phyloP scores from a whole-genome alignment of 352 stramenopile genomes.

The Phytophthora fragariae region DNA sequence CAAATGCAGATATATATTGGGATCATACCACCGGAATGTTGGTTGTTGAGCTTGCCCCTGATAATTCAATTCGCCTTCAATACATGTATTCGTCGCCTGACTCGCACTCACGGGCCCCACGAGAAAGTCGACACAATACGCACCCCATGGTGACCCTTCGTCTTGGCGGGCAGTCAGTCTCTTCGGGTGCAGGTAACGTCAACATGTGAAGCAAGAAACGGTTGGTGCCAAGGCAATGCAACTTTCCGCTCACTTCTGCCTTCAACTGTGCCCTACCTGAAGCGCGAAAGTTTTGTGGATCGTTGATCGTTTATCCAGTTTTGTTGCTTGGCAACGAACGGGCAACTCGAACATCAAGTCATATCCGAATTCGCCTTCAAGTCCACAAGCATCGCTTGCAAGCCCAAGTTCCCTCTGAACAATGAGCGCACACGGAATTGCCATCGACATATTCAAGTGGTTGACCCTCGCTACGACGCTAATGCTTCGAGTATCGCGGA shows the following conservation, averaged over 20 bases:
- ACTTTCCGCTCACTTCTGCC: not conserved
- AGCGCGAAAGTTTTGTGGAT: not conserved
- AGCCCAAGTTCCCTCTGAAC: not conserved
- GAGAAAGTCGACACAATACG: conserved; percentile 34
- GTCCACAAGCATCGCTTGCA: not conserved
- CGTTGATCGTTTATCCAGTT: not conserved
- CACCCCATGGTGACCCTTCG: conserved; percentile 45
- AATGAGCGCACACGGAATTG: not conserved
- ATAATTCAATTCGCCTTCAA: too few species aligned
- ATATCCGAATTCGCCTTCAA: not conserved
- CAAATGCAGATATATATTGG: too few species aligned
- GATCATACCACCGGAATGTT: too few species aligned
- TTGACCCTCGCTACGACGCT: conserved; percentile 52
- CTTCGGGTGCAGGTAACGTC: not conserved
- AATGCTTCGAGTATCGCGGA: conserved; percentile 46
- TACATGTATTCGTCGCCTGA: not conserved
- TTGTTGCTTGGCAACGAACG: not conserved
- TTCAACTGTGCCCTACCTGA: not conserved
- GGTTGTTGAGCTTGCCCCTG: too few species aligned
- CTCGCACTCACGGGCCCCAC: conserved; percentile 34
- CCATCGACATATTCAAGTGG: conserved; percentile 33
- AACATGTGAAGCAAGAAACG: not conserved
- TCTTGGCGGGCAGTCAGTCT: not conserved
- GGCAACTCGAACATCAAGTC: not conserved
- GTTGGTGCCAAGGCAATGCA: not conserved